Base-by-base conservation (phyloP, 2,329 filamentous ascomycete species). In the Akanthomyces uredinophilus region DNA sequence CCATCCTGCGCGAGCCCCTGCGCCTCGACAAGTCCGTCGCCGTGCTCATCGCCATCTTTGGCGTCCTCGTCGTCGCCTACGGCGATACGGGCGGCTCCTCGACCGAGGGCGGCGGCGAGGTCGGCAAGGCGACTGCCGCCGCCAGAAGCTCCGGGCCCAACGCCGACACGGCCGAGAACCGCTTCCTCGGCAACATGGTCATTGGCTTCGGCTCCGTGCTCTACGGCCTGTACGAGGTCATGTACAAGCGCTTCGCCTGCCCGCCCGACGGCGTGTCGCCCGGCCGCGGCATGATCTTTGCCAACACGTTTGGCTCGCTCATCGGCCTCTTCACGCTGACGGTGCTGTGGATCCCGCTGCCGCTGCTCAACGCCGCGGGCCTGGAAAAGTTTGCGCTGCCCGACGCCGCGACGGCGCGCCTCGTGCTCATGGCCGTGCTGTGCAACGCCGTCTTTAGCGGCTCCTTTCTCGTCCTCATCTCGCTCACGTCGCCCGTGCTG, bases 161-260 rank as follows among this genome's bases (percentile, higher is more conserved):
- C 44, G 72, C 69, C 10, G 71, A 68, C 13, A 73, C 74, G 63
- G 85, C 86, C 0, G 83, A 83, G 50, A 88, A 88, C 67, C 84
- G 92, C 20, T 83, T 93, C 14, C 73, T 94, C 1, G 95, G 95
- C 7, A 99, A 99, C 72, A 77, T 98, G 44, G 85, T 99, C 69
- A 99, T 99, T 69, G 94, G 94, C 41, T 76, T 91, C 27, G 95
- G 95, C 11, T 95, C 90, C 66, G 87, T 99, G 7, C 82, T 99
- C 20, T 99, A 99, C 74, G 95, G 95, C 1, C 87, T 99, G 53
- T 99, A 99, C 75, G 95, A 99, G 75, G 95, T 99, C 6, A 76
- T 99, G 44, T 99, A 99, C 79, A 99, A 99, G 81, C 87, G 88
- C 64, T 87, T 88, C 64, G 94, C 94, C 16, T 99, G 95, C 72